phyloP scores from a whole-genome alignment of 768 basidiomycete species.

The Pulveroboletus sp. region DNA sequence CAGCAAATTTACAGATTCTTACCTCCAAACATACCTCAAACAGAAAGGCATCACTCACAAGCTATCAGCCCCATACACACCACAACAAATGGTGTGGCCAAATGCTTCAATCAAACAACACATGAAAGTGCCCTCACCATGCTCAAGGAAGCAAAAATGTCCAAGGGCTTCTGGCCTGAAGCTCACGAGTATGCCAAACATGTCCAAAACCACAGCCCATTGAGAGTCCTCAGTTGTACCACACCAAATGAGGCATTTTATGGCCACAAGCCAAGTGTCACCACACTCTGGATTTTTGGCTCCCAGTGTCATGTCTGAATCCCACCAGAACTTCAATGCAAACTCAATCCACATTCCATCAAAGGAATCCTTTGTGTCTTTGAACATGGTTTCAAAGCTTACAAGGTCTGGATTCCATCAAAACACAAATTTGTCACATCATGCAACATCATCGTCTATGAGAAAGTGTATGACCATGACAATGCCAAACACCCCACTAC shows the following conservation, averaged over 20 bases:
- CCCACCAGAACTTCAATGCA: not conserved
- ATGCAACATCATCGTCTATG: not conserved
- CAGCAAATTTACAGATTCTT: too few species aligned
- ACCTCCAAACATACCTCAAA: too few species aligned
- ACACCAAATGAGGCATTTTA: constrained; percentile 22
- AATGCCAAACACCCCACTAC: not conserved
- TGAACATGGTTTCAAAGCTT: constrained; percentile 3
- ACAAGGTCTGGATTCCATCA: not conserved
- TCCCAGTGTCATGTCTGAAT: constrained; percentile 8
- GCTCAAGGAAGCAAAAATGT: constrained; percentile 18
- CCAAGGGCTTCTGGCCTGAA: constrained; percentile 21
- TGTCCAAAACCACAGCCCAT: not conserved
- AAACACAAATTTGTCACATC: constrained; percentile 7
- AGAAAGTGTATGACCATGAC: not conserved
- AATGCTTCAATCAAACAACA: constrained; percentile 28
- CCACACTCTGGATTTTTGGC: constrained; percentile 21
- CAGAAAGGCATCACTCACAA: too few species aligned
- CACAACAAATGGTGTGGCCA: too few species aligned
- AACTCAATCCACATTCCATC: constrained; percentile 10
- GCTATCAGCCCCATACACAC: too few species aligned
- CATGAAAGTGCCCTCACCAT: constrained; percentile 23
- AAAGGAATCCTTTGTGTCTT: constrained; percentile 1
- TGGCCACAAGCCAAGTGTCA: constrained; percentile 21
- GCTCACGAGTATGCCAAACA: constrained; percentile 8
- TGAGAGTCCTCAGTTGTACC: constrained; percentile 1